Evolutionary conservation across 2,329 filamentous ascomycete species (phyloP).

Genomic region (Diplodia scrobiculata): DNA sequence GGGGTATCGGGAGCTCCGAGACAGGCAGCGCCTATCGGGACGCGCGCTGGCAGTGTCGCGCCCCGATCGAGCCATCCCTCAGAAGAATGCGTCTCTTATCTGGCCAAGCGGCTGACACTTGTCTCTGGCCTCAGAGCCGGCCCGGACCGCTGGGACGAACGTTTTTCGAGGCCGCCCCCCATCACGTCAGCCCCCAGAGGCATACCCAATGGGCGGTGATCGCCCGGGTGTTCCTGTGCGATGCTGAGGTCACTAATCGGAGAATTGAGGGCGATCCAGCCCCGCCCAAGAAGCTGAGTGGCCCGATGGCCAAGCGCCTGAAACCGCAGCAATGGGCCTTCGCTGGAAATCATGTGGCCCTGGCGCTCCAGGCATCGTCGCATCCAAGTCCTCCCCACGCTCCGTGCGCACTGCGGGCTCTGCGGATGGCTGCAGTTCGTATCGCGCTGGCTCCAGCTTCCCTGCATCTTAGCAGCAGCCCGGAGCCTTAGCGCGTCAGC

Average conservation of each 20-base stretch:
- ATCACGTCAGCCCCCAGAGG: constrained; percentile 26
- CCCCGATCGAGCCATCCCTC: constrained; percentile 26
- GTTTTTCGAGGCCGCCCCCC: constrained; percentile 29
- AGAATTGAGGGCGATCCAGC: constrained; percentile 30
- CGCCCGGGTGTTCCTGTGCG: constrained; percentile 18
- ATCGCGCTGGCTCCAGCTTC: constrained; percentile 24
- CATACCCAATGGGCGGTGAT: constrained; percentile 25
- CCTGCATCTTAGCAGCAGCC: constrained; percentile 27
- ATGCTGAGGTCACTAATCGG: constrained; percentile 30
- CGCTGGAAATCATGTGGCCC: constrained; percentile 28
- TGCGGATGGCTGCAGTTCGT: constrained; percentile 29
- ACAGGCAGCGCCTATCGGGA: constrained; percentile 29
- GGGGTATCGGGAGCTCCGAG: constrained; percentile 30
- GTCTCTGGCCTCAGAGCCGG: constrained; percentile 29
- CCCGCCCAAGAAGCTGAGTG: constrained; percentile 24
- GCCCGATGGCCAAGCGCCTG: constrained; percentile 27
- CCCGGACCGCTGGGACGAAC: constrained; percentile 30
- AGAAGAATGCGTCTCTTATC: constrained; percentile 27
- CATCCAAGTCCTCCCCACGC: constrained; percentile 7
- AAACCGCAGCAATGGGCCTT: constrained; percentile 28
- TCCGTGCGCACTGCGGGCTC: constrained; percentile 25
- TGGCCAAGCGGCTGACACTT: constrained; percentile 29
- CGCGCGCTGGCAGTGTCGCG: not conserved
- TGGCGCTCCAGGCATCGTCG: constrained; percentile 16
- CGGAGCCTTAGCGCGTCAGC: constrained; percentile 27